Base-by-base conservation (phyloP, 1,284 basidiomycete genomes). In the Melampsora americana region DNA sequence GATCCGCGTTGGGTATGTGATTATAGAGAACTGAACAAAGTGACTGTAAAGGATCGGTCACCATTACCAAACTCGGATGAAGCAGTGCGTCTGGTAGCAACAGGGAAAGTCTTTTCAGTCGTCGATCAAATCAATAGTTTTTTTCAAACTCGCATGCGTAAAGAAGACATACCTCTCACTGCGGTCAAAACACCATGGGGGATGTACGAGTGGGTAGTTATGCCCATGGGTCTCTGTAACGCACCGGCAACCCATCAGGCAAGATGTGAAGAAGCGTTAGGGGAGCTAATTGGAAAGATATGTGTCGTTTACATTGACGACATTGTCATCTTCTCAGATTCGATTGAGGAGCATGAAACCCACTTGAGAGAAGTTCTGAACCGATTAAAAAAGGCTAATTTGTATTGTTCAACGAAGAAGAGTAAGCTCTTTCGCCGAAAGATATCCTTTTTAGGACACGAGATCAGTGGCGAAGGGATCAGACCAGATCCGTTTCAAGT, bases 161-260 rank as follows among this genome's bases (percentile, higher is more conserved):
- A 67, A 18, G 66, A 18, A 39, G 30, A 66, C 9, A 39, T 66
- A 4, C 65, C 30, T 2, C 42, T 42, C 5, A 66, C 65, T 3
- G 44, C 66, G 12, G 39, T 67, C 2, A 67, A 67, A 16, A 67
- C 66, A 5, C 66, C 66, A 0, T 67, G 66, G 66, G 44, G 66
- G 7, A 16, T 84, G 0, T 86, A 83, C 59, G 83, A 86, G 69
- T 85, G 84, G 84, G 14, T 79, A 0, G 84, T 86, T 0, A 86
- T 86, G 85, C 85, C 84, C 0, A 81, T 83, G 78, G 85, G 85
- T 0, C 78, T 82, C 14, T 72, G 79, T 6, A 85, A 86, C 68
- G 80, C 84, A 0, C 84, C 84, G 0, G 79, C 84, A 0, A 83
- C 82, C 0, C 83, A 85, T 39, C 78, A 79, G 46, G 32, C 35